A percentile compares a stretch with the other conserved stretches of the same genome.
Evolutionary conservation across 768 basidiomycete genomes (phyloP).

Genomic region (Candolleomyces efflorescens): DNA sequence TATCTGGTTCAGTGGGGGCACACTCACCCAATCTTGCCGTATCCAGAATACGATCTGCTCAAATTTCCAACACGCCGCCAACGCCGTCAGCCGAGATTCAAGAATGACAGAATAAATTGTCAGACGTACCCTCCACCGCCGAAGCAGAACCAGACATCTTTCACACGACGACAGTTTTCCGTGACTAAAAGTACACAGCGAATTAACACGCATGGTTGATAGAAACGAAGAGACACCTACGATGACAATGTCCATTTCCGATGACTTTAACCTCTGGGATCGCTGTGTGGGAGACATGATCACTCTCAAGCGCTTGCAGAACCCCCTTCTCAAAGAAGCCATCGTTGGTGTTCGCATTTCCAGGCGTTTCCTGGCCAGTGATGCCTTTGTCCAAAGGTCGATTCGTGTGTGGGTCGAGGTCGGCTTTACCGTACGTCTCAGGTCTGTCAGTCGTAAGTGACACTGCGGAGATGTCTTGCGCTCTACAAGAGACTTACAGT

Average conservation of each 20-base stretch:
- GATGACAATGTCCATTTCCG: constrained; percentile 87
- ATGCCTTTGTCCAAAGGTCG: constrained; percentile 67
- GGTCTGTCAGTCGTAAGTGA: constrained; percentile 37
- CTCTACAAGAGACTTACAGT: constrained; percentile 44
- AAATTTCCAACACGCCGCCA: not conserved
- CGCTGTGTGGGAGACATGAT: constrained; percentile 44
- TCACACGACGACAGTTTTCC: constrained; percentile 81
- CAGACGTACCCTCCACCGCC: constrained; percentile 71
- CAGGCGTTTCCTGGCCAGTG: constrained; percentile 52
- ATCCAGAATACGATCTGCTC: constrained; percentile 74
- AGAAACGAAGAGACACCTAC: constrained; percentile 35
- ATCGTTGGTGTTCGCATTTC: constrained; percentile 65
- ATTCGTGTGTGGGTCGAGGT: constrained; percentile 57
- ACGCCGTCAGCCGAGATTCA: not conserved
- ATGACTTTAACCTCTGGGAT: constrained; percentile 80
- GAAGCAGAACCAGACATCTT: constrained; percentile 90
- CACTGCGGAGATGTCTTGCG: not conserved
- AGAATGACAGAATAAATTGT: not conserved
- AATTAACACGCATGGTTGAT: not conserved
- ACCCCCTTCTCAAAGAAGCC: constrained; percentile 86
- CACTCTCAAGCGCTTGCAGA: constrained; percentile 66
- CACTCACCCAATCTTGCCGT: constrained; percentile 68
- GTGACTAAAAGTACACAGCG: constrained; percentile 47
- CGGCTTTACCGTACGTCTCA: constrained; percentile 71
- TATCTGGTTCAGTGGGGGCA: not conserved